These are phyloP conservation scores for Apiotrichum porosum DNA, from an alignment of 1,284 basidiomycete species.

Conservation along the genomic window DNA sequence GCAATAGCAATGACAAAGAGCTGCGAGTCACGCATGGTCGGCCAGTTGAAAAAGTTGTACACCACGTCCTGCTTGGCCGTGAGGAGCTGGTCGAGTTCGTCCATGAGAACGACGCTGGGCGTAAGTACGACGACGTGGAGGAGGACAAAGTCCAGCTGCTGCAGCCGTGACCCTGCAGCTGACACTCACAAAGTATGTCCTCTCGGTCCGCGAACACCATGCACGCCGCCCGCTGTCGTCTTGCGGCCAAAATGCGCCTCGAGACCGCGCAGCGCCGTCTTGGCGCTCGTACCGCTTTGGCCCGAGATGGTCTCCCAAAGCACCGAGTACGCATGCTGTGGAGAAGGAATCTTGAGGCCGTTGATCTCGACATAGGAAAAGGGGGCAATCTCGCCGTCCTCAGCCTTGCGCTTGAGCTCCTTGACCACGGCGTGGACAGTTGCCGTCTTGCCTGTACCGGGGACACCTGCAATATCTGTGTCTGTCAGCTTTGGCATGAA, in stretches of 20 bases:
- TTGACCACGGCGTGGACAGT: slow-evolving; percentile 89
- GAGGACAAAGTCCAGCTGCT: too few relatives aligned
- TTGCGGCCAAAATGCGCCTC: slow-evolving; percentile 47
- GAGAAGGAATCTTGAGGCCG: slow-evolving; percentile 85
- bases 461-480: slow-evolving; percentile 90
- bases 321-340: slow-evolving; percentile 76
- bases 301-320: slow-evolving; percentile 85
- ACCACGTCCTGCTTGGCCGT: slow-evolving; percentile 96
- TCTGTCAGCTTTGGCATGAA: too few relatives aligned
- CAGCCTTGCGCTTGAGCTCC: slow-evolving; percentile 80
- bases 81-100: slow-evolving; percentile 94
- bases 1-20: slow-evolving; percentile 95
- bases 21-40: slow-evolving; percentile 76
- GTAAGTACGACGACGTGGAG: background rate
- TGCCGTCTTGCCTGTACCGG: slow-evolving; percentile 97
- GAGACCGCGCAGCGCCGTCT: slow-evolving; percentile 46
- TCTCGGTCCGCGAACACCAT: slow-evolving; percentile 44
- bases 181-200: slow-evolving; percentile 47
- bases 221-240: slow-evolving; percentile 9
- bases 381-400: slow-evolving; percentile 75
- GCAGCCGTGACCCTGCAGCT: too few relatives aligned
- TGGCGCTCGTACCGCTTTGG: slow-evolving; percentile 57
- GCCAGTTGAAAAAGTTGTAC: slow-evolving; percentile 99
- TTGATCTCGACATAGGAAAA: slow-evolving; percentile 99
- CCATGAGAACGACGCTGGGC: slow-evolving; percentile 87